phyloP scores from a whole-genome alignment of 2,329 filamentous ascomycete genomes.

The Neonectria faginata region DNA sequence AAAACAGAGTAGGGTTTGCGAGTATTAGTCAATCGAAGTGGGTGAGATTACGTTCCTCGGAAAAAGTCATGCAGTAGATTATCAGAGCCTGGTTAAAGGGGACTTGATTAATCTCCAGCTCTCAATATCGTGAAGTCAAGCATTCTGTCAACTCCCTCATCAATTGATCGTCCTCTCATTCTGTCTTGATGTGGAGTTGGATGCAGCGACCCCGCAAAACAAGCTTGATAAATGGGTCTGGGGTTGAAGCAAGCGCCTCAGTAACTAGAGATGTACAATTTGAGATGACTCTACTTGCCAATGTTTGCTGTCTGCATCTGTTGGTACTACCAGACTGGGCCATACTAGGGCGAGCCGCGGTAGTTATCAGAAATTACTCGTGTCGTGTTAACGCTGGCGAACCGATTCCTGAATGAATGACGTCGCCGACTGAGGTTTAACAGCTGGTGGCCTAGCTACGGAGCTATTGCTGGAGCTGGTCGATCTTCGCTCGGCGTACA shows the following conservation, averaged over 20 bases:
- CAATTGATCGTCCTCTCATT: constrained; percentile 10
- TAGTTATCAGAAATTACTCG: no score
- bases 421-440: background rate
- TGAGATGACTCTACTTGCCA: background rate
- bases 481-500: background rate
- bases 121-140: background rate
- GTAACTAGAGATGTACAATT: background rate
- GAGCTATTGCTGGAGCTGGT: background rate
- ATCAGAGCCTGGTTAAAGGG: background rate
- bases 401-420: background rate
- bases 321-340: background rate
- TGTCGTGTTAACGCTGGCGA: background rate
- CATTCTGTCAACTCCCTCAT: background rate
- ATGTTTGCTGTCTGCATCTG: background rate
- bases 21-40: no score
- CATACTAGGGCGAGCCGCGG: background rate
- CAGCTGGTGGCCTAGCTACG: background rate
- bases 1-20: no score
- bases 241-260: background rate
- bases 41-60: no score
- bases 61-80: no score
- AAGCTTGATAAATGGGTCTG: constrained; percentile 12
- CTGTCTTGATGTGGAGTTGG: constrained; percentile 19
- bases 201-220: constrained; percentile 19
- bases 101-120: no score